Evolutionary conservation across 2,329 filamentous ascomycete genomes (phyloP), one percentile per base, ranked within the genome.

Genomic region (Bipolaris gigantea): DNA sequence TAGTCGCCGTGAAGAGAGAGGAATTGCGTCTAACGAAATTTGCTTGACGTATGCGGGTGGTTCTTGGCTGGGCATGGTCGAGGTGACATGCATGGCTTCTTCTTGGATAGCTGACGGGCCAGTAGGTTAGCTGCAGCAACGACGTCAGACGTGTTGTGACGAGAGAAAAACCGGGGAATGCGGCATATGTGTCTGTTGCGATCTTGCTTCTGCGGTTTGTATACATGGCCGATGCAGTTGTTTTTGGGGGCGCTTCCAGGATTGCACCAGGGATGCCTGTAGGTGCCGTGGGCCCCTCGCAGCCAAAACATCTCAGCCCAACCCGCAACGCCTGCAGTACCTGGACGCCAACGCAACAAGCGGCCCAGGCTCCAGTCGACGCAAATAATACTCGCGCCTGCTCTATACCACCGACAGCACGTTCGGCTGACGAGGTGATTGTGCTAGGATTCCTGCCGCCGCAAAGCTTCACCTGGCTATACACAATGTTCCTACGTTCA

Each of bases 401-500:
- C 48, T 52, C 44, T 58, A 47, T 44, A 59, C 42, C 57, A 53
- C 56, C 59, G 51, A 62, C 56, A 63, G 56, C 58, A 62, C 27
- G 10, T 65, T 59, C 57, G 50, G 56, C 56, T 59, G 55, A 60
- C 57, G 43, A 57, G 47, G 57, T 64, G 58, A 64, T 50, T 38
- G 41, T 21, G 25, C 49, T 38, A 56, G 56, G 51, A 55, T 51
- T 48, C 50, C 32, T 44, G 44, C 59, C 55, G 40, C 48, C 49
- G 16, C 47, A 36, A 38, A 35, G 38, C 49, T 51, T 44, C 49
- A 42, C 27, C 40, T 44, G 51, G 44, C 36, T 34, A 30, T 50
- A 47, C 61, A 65, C 58, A 52, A 72, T 71, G 69, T 57, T 55
- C 60, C 49, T 55, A 59, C 55, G 51, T 64, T 36, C 63, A 65